These are phyloP conservation scores for Knufia fluminis DNA, from an alignment of 2,329 filamentous ascomycete species.

Conservation along the genomic window DNA sequence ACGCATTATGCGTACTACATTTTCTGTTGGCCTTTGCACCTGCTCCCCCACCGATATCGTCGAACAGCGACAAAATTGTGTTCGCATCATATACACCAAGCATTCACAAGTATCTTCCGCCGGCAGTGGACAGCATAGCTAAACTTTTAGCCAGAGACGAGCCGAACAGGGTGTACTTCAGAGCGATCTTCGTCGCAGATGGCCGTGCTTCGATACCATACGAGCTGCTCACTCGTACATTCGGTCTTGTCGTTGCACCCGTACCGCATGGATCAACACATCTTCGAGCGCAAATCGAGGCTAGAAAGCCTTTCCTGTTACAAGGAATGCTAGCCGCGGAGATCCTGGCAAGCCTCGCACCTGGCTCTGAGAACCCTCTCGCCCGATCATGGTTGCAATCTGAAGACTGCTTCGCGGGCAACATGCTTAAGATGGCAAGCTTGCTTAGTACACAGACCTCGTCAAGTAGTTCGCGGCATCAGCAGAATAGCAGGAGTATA, in stretches of 20 bases:
- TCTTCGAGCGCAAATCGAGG: slow-evolving; percentile 62
- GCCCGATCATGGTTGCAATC: slow-evolving; percentile 74
- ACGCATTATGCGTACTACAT: slow-evolving; percentile 75
- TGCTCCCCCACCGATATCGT: slow-evolving; percentile 54
- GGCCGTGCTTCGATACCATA: slow-evolving; percentile 54
- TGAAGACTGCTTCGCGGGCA: slow-evolving; percentile 73
- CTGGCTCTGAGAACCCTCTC: slow-evolving; percentile 60
- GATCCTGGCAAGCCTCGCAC: slow-evolving; percentile 68
- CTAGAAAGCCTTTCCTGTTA: slow-evolving; percentile 79
- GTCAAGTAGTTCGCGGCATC: slow-evolving; percentile 36
- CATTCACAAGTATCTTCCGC: slow-evolving; percentile 77
- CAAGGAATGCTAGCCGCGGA: slow-evolving; percentile 87
- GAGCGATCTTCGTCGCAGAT: slow-evolving; percentile 69
- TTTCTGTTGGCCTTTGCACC: slow-evolving; percentile 89
- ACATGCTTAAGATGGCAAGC: slow-evolving; percentile 65
- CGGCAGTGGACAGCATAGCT: slow-evolving; percentile 80
- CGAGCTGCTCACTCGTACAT: slow-evolving; percentile 77
- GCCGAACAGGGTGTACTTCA: slow-evolving; percentile 79
- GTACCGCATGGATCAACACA: slow-evolving; percentile 56
- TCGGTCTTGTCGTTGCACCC: slow-evolving; percentile 75
- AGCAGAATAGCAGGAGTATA: slow-evolving; percentile 29
- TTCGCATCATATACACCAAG: slow-evolving; percentile 74
- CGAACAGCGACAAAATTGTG: slow-evolving; percentile 50
- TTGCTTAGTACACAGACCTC: slow-evolving; percentile 52
- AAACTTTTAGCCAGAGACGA: slow-evolving; percentile 90